Evolutionary conservation across 805 yeast genomes (phyloP), one percentile per base, ranked within the genome.

Genomic region (Wickerhamomyces strasburgensis): DNA sequence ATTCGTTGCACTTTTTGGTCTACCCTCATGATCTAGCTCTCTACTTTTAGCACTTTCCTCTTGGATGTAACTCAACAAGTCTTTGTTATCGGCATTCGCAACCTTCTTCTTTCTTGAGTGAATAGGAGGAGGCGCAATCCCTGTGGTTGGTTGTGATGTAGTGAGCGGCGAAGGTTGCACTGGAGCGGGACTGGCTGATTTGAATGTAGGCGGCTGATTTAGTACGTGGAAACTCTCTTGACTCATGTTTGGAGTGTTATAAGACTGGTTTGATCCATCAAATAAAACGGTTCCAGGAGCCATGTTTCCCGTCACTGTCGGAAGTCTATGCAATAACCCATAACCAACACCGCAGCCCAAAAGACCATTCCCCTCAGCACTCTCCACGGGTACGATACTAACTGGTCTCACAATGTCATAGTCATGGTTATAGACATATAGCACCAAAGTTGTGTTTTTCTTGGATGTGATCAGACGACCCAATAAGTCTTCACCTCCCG

Each of bases 271-370:
- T 8, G 25, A 7, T 39, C 34, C 40, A 24, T 65, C 73, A 52
- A 72, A 75, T 40, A 62, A 43, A 5, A 65, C 56, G 19, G 60
- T 54, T 2, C 68, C 67, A 5, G 68, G 67, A 15, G 53, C 62
- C 19, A 52, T 30, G 9, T 47, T 39, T 0, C 73, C 75, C 8
- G 69, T 54, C 5, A 77, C 82, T 40, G 78, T 75, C 1, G 98
- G 96, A n/a, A 85, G 61, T 42, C 93, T 66, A 56, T 90, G 98
- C 34, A 90, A 64, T 35, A 84, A 69, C 0, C 98, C 98, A 52
- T 88, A 89, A 0, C 97, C 98, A 14, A 90, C 94, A 46, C 89
- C 95, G 62, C 96, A 88, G 2, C 98, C 98, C 26, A 90, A 62
- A 26, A 87, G 66, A 1, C 96, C 95, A 46, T 67, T 72, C 13